These are phyloP conservation scores for Dipodascopsis tothii DNA, from an alignment of 805 yeast species.

Conservation along the genomic window DNA sequence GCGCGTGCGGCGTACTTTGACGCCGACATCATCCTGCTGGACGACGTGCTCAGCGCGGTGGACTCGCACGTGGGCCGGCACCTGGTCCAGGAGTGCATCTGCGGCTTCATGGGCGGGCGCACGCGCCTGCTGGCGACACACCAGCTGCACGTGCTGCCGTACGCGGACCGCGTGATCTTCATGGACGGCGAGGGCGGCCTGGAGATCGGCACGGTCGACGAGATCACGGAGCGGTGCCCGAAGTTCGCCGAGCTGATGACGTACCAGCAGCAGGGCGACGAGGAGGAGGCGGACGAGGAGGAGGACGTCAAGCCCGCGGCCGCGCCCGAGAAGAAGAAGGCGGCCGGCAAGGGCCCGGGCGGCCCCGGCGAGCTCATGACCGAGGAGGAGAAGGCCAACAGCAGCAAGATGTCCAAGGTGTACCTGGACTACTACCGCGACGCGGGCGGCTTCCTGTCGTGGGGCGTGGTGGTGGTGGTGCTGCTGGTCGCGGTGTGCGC, in stretches of 20 bases:
- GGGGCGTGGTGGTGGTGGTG: conserved; percentile 31
- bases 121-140: conserved; percentile 80
- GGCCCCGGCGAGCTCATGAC: conserved; percentile 27
- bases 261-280: conserved; percentile 15
- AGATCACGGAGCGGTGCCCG: conserved; percentile 36
- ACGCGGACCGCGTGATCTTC: conserved; percentile 64
- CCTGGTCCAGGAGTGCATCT: conserved; percentile 61
- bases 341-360: conserved; percentile 23
- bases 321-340: conserved; percentile 21
- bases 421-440: conserved; percentile 9
- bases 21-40: conserved; percentile 59
- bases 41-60: conserved; percentile 81
- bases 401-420: conserved; percentile 4
- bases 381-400: conserved; percentile 11
- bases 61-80: conserved; percentile 80
- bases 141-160: conserved; percentile 61
- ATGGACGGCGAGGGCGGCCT: conserved; percentile 54
- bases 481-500: conserved; percentile 46
- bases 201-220: conserved; percentile 49
- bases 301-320: conserved; percentile 22
- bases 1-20: conserved; percentile 74
- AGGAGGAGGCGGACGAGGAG: conserved; percentile 21
- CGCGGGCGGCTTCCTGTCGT: conserved; percentile 38
- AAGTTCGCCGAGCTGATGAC: conserved; percentile 41
- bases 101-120: conserved; percentile 47